These are phyloP conservation scores for Cytospora paraplurivora DNA, from an alignment of 2,329 filamentous ascomycete genomes.

Conservation along the genomic window DNA sequence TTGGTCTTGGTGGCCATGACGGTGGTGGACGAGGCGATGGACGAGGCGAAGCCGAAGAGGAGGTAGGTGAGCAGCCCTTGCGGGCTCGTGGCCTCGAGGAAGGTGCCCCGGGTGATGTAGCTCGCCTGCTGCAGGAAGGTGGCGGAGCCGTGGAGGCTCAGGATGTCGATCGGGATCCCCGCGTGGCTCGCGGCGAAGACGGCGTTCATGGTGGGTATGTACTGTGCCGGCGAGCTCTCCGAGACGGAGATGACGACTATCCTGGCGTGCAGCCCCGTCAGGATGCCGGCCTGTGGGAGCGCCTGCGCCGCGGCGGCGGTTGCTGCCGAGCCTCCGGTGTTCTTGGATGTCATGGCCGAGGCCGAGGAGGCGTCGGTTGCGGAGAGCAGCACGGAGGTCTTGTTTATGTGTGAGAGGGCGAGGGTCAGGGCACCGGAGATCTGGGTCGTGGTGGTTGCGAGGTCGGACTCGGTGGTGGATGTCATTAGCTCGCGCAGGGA, in stretches of 20 bases:
- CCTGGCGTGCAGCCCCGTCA: slow-evolving; percentile 67
- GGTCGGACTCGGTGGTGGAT: slow-evolving; percentile 64
- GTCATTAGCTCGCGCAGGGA: slow-evolving; percentile 75
- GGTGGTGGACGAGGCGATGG: slow-evolving; percentile 65
- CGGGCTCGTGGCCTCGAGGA: slow-evolving; percentile 56
- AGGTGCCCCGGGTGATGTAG: slow-evolving; percentile 63
- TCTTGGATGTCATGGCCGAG: slow-evolving; percentile 31
- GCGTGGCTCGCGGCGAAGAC: slow-evolving; percentile 93
- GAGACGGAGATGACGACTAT: slow-evolving; percentile 91
- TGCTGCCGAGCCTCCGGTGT: slow-evolving; percentile 31
- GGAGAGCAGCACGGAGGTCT: slow-evolving; percentile 67
- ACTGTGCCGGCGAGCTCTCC: slow-evolving; percentile 81
- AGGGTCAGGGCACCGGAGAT: slow-evolving; percentile 89
- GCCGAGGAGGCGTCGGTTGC: slow-evolving; percentile 53
- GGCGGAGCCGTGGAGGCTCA: slow-evolving; percentile 81
- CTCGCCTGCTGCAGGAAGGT: slow-evolving; percentile 92
- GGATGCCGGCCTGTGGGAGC: slow-evolving; percentile 37
- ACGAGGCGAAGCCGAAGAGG: slow-evolving; percentile 76
- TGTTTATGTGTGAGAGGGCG: slow-evolving; percentile 88
- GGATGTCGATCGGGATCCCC: slow-evolving; percentile 87
- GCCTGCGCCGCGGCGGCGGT: slow-evolving; percentile 40
- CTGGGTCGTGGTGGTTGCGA: slow-evolving; percentile 78
- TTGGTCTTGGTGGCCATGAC: slow-evolving; percentile 33
- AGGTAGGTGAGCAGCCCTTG: slow-evolving; percentile 85
- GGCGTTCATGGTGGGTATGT: slow-evolving; percentile 98